Evolutionary conservation across 2,329 filamentous ascomycete species (phyloP).

Genomic region (Fusarium miscanthi): DNA sequence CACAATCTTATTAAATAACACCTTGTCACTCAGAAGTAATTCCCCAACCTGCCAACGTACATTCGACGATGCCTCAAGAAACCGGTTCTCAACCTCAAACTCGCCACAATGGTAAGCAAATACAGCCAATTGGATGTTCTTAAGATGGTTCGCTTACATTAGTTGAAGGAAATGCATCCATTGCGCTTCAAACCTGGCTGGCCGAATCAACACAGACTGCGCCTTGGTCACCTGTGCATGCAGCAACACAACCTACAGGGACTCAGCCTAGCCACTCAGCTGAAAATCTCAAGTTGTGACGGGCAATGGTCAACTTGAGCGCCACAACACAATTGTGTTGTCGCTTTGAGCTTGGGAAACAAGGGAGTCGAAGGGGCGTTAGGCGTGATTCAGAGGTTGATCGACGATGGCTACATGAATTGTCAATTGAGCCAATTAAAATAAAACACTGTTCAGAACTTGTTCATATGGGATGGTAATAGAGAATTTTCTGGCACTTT

Average conservation of each 20-base stretch:
- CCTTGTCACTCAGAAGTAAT: neutral
- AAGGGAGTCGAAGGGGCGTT: too few species aligned
- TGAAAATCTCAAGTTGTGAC: neutral
- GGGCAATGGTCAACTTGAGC: fast-evolving
- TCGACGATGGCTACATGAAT: too few species aligned
- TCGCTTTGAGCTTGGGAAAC: too few species aligned
- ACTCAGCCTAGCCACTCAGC: neutral
- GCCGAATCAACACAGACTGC: fast-evolving
- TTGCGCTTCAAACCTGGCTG: neutral
- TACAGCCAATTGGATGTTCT: fast-evolving
- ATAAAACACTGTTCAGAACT: too few species aligned
- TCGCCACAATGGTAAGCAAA: neutral
- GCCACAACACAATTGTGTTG: neutral
- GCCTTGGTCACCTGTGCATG: neutral
- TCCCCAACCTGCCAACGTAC: fast-evolving
- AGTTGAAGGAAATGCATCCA: fast-evolving
- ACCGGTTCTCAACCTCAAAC: neutral
- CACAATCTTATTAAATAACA: fast-evolving
- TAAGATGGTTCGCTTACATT: fast-evolving
- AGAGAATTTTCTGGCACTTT: too few species aligned
- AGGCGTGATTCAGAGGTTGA: too few species aligned
- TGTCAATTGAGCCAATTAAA: too few species aligned
- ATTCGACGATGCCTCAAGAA: neutral
- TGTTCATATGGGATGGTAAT: too few species aligned
- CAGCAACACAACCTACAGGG: neutral